Base-by-base conservation (phyloP, 1,284 basidiomycete species). In the Microbotryum lychnidis-dioicae region DNA sequence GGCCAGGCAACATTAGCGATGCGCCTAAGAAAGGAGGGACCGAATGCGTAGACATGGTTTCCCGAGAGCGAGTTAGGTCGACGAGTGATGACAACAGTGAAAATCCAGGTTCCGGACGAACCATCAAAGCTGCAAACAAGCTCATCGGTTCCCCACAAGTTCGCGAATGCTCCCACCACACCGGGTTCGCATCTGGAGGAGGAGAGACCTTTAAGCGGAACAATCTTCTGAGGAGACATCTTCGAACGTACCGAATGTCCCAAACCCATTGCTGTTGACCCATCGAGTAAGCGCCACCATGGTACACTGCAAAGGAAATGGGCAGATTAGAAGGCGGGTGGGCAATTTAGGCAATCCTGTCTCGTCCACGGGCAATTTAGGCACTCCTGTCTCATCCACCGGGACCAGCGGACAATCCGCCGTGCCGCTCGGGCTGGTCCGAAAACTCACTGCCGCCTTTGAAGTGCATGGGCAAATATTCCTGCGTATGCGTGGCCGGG, bases 401-500 rank as follows among this genome's bases (percentile, higher is more conserved):
- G 27, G 5, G 27, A 27, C 27, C 6, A 37, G 14, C 4, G 14
- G 8, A 4, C 9, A 1, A 48, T 48, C 47, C 47, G 20, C 47
- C 12, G 27, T 6, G 27, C 27, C 23, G 47, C 47, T 48, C 47
- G 23, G n/a, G 47, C 47, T 14, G 21, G 8, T 25, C 25, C 25
- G 25, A 25, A 4, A 25, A 25, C 25, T 16, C 54, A 67, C 33
- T 69, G 58, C 49, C 67, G 67, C 49, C 69, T 65, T 12, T 56
- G 57, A 18, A 55, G 56, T 56, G 47, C 6, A 69, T 57, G 0
- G 73, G 73, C 20, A 75, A 42, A 57, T 69, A 54, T 42, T 71
- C 66, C 44, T 68, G 67, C 20, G 46, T 61, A 51, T 61, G 72
- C 1, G 74, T 75, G 9, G 44, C 51, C 0, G 62, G 61, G 53